These are phyloP conservation scores for Ustilago xerochloae DNA, from an alignment of 1,284 basidiomycete genomes.

Conservation along the genomic window DNA sequence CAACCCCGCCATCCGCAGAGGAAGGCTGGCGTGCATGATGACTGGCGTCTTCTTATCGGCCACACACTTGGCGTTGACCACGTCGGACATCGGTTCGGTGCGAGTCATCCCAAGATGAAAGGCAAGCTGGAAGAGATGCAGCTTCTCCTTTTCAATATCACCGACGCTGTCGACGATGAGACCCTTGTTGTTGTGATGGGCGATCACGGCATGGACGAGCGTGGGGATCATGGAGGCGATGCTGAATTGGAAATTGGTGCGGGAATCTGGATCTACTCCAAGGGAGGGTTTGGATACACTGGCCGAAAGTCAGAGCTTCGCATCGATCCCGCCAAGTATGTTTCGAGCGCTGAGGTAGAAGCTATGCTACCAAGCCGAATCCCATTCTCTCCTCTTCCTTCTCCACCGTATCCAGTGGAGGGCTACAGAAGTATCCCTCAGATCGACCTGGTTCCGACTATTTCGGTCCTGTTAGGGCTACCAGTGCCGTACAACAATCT, in stretches of 20 bases:
- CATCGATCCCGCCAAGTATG: constrained; percentile 18
- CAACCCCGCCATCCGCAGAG: constrained; percentile 59
- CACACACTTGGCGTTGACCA: constrained; percentile 98
- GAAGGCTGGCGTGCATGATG: constrained; percentile 13
- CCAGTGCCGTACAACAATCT: constrained; percentile 97
- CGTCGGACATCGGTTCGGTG: constrained; percentile 92
- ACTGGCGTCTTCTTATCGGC: constrained; percentile 86
- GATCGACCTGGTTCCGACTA: constrained; percentile 90
- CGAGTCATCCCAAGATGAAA: constrained; percentile 86
- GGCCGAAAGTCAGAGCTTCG: neutral
- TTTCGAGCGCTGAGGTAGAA: constrained; percentile 13
- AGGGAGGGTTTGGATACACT: constrained; percentile 14
- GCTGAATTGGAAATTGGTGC: constrained; percentile 85
- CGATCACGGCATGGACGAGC: constrained; percentile 96
- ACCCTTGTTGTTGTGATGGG: constrained; percentile 86
- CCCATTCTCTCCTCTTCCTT: constrained; percentile 58
- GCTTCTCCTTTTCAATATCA: constrained; percentile 40
- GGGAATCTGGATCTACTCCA: constrained; percentile 85
- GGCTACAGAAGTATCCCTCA: constrained; percentile 82
- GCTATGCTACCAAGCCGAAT: constrained; percentile 16
- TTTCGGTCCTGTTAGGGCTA: constrained; percentile 89
- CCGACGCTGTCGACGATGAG: constrained; percentile 55
- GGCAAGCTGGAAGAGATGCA: constrained; percentile 78
- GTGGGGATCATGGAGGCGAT: constrained; percentile 96
- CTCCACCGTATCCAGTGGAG: constrained; percentile 24